Evolutionary conservation across 2,329 filamentous ascomycete genomes (phyloP), one percentile per base, ranked within the genome.

Genomic region (Colletotrichum musae): DNA sequence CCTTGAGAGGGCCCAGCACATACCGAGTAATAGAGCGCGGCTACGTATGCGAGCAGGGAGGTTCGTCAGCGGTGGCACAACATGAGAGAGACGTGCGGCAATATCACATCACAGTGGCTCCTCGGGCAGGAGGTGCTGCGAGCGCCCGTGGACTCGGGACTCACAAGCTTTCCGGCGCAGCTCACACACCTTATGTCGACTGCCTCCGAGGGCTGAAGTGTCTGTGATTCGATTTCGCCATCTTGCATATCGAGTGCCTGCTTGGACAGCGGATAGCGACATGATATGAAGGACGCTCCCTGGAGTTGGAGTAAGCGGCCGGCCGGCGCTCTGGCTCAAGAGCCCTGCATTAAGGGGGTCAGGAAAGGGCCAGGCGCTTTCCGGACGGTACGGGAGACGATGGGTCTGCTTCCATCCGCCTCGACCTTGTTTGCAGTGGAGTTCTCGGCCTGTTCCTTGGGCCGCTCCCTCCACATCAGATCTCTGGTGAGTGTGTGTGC

Each of bases 121-220:
- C 59, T 58, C 47, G 45, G 59, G 52, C 59, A 68, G 64, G 64
- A n/a, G n/a, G 39, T 52, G 47, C 59, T 64, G 64, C 64, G 56
- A 56, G 28, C 39, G 53, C 21, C 64, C 64, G 64, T 18, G 39
- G 53, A 45, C 47, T 64, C 59, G 59, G 64, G 53, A 51, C 36
- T 67, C 10, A 39, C 48, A 24, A 63, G 43, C 45, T 52, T 58
- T 13, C 53, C 32, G 6, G 32, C 32, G 32, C 6, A 32, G 32
- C 32, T 36, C 59, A 26, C 47, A 7, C 50, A 68, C 64, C 59
- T 52, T 64, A 53, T 68, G 47, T 53, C 41, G 26, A 64, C 53
- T 41, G 45, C 28, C 36, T 48, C 21, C 47, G 41, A 28, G 2
- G 39, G 13, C 15, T 36, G 32, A 36, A 28, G 18, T 47, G 65